Percentiles rank a stretch among this genome's conserved stretches.
These are phyloP conservation scores for Starmerella bombi DNA, from an alignment of 805 yeast species.

Conservation along the genomic window DNA sequence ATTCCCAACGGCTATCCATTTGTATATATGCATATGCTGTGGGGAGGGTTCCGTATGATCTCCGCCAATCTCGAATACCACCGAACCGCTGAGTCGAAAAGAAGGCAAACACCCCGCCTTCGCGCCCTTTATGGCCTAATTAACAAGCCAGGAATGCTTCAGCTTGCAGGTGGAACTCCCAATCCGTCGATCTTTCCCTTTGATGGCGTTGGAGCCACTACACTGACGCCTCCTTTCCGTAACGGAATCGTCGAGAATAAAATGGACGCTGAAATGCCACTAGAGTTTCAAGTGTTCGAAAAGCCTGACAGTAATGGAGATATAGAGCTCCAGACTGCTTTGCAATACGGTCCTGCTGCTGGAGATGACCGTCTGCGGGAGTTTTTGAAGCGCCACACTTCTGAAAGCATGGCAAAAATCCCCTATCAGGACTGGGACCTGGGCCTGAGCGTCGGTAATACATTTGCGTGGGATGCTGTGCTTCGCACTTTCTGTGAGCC, in stretches of 20 bases:
- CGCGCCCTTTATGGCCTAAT: conserved; percentile 73
- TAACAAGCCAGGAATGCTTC: conserved; percentile 60
- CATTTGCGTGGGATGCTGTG: conserved; percentile 74
- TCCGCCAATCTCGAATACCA: conserved; percentile 63
- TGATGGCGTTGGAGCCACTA: conserved; percentile 55
- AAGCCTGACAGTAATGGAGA: conserved; percentile 29
- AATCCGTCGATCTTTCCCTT: conserved; percentile 83
- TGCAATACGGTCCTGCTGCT: conserved; percentile 78
- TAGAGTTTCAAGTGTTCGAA: conserved; percentile 31
- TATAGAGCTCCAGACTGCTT: conserved; percentile 65
- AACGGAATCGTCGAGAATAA: conserved; percentile 43
- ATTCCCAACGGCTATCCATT: no score
- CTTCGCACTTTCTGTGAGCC: conserved; percentile 62
- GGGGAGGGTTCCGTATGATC: no score
- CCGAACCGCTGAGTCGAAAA: conserved; percentile 61
- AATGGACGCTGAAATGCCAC: conserved; percentile 19
- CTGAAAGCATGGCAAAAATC: conserved; percentile 28
- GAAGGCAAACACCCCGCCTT: conserved; percentile 65
- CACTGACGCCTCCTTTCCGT: conserved; percentile 57
- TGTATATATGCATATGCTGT: no score
- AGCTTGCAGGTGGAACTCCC: conserved; percentile 93
- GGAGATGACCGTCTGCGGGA: conserved; percentile 61
- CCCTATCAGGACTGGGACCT: conserved; percentile 60
- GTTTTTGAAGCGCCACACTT: conserved; percentile 58
- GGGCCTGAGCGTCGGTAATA: conserved; percentile 64